Evolutionary conservation across 345 rosid genomes (phyloP).

Genomic region (Isatis tinctoria): DNA sequence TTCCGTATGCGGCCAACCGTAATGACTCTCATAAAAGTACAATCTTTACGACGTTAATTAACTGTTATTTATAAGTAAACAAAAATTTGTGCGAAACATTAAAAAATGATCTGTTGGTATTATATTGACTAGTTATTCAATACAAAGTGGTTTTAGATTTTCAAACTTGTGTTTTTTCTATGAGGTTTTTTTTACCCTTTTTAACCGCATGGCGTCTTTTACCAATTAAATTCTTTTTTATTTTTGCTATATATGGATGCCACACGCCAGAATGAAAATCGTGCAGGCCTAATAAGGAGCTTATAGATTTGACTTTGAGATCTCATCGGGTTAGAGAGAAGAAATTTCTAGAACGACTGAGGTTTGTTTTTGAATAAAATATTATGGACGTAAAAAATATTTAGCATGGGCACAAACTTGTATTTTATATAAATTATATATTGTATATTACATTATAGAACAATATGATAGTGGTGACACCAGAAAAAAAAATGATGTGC

Average conservation of each 20-base stretch:
- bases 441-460: no score
- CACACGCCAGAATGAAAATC: background rate
- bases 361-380: background rate
- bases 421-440: background rate
- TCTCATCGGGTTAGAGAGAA: background rate
- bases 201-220: background rate
- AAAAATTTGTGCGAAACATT: background rate
- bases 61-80: background rate
- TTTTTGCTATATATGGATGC: background rate
- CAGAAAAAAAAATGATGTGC: background rate
- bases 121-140: background rate
- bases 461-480: background rate
- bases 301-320: background rate
- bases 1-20: slow-evolving; percentile 38
- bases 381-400: background rate
- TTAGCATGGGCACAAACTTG: background rate
- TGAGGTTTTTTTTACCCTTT: background rate
- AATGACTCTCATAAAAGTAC: background rate
- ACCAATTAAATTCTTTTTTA: background rate
- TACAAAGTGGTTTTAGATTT: background rate
- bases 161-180: no score
- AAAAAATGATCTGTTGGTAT: background rate
- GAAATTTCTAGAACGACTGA: background rate
- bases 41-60: background rate
- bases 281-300: background rate